Percentiles rank a stretch among this genome's conserved stretches.
These are phyloP conservation scores for Ophiostoma himal-ulmi DNA, from an alignment of 2,329 filamentous ascomycete species.

Conservation along the genomic window DNA sequence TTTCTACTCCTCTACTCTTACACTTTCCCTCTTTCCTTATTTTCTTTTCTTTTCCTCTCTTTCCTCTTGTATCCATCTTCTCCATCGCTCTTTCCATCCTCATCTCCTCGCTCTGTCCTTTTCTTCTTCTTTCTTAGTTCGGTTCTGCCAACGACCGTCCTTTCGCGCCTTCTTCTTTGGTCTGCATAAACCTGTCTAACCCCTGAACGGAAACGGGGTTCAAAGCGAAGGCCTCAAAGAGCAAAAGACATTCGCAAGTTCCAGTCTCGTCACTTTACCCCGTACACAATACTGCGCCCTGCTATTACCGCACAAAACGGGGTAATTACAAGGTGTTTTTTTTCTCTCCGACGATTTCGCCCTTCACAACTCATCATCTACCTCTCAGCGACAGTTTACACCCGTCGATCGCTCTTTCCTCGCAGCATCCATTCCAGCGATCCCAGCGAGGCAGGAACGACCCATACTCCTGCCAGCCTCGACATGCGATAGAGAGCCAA, in stretches of 20 bases:
- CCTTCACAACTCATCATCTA: not conserved
- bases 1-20: not conserved
- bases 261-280: not conserved
- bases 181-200: slow-evolving; percentile 9
- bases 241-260: not conserved
- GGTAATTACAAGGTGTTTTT: not conserved
- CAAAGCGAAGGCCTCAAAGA: not conserved
- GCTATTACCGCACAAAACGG: not conserved
- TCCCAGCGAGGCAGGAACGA: not conserved
- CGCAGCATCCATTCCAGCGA: not conserved
- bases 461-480: slow-evolving; percentile 6
- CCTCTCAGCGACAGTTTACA: not conserved
- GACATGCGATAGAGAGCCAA: not conserved
- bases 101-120: not conserved
- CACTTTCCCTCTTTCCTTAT: not conserved
- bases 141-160: not conserved
- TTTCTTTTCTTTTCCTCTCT: not conserved
- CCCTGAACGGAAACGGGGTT: slow-evolving; percentile 9
- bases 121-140: not conserved
- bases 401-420: slow-evolving; percentile 1
- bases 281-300: not conserved
- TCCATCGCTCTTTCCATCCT: slow-evolving; percentile 7
- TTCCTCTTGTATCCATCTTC: not conserved
- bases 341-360: not conserved
- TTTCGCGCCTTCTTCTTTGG: not conserved